Evolutionary conservation across 179 eudicot genomes (phyloP), one percentile per base, ranked within the genome.

Genomic region (Silene noctiflora): DNA sequence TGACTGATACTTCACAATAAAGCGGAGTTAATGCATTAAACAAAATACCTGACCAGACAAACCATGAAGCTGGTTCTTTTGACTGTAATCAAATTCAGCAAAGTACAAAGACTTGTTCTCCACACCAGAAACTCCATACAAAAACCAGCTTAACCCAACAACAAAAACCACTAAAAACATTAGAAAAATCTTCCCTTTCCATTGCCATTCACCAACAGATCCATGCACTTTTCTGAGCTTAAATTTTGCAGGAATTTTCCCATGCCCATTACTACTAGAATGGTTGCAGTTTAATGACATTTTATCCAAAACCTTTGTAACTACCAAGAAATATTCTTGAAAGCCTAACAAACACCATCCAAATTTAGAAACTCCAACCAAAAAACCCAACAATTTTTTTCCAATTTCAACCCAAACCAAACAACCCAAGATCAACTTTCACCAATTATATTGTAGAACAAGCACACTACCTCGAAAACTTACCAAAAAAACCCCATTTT

Each of bases 251-350:
- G 83, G 69, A 58, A 77, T 71, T 70, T 77, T 88, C 5, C 88
- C 86, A 82, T 77, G 86, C 5, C 88, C 86, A 82, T 83, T 87
- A 75, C 78, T 69, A 71, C 82, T 79, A 80, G 69, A 75, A 22
- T 59, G 80, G 71, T 86, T 86, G 79, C 81, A 67, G 59, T 83
- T 87, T 77, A 89, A 74, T 74, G 98, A 85, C 98, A 93, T 93
- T 71, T 84, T 86, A 22, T 74, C 86, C 74, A 82, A 77, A 67
- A 83, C 20, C 80, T 81, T 74, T 72, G 75, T 81, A 86, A 78
- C 25, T 76, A 77, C 78, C 88, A 48, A 78, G 65, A 51, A 81
- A 74, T 8, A 76, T 44, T 84, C 88, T 76, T 44, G 66, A 71
- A 55, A 81, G 73, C 79, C 81, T 83, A 46, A 81, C 78, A 80